A percentile compares a stretch with the other conserved stretches of the same genome.
Conservation (phyloP, 106 monocot species). For the Apostasia ramifera region DNA sequence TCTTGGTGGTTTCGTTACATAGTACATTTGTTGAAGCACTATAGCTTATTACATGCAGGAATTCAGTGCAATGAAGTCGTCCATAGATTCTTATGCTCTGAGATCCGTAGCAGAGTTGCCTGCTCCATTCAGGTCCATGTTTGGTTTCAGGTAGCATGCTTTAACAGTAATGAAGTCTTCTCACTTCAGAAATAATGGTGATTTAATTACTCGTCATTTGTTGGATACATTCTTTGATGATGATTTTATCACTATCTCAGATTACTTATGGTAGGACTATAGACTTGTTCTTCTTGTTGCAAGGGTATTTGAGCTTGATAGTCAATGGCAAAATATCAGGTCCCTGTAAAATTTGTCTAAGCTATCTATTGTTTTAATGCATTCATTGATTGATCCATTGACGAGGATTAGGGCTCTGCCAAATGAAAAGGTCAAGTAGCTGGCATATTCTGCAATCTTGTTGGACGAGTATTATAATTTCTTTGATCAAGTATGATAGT, state of each 20-base stretch:
- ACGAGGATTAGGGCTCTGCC: neutral
- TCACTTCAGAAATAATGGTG: neutral
- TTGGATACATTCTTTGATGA: neutral
- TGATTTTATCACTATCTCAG: neutral
- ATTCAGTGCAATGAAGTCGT: conserved; percentile 17
- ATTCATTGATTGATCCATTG: too few species aligned
- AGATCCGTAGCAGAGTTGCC: conserved; percentile 53
- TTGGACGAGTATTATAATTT: neutral
- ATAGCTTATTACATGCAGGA: neutral
- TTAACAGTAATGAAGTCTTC: neutral
- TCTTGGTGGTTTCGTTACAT: too few species aligned
- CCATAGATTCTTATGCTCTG: conserved; percentile 42
- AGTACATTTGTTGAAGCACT: neutral
- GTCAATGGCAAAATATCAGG: too few species aligned
- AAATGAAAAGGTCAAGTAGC: neutral
- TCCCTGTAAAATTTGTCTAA: too few species aligned
- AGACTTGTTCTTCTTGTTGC: neutral
- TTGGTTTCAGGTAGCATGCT: conserved; percentile 50
- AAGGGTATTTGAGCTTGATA: too few species aligned
- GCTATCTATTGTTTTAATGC: too few species aligned
- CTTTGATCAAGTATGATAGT: neutral
- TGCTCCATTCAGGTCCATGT: conserved; percentile 37
- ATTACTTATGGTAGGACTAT: neutral
- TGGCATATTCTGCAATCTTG: neutral
- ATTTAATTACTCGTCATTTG: neutral